These are phyloP conservation scores for Nematodospora anomalae DNA, from an alignment of 1,139 yeast species.

Conservation along the genomic window DNA sequence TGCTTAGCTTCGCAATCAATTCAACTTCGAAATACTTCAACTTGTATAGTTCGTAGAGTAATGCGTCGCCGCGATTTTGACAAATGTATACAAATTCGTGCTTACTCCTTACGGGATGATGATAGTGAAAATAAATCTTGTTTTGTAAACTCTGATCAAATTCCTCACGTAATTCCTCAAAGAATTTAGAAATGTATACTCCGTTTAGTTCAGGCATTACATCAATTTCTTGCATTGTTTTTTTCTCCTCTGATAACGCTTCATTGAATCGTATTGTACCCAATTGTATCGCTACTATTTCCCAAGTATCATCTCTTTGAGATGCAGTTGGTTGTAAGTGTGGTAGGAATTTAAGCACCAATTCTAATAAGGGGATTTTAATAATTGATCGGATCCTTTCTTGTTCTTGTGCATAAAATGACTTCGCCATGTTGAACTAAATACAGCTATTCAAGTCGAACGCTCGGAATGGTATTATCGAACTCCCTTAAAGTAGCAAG, in stretches of 20 bases:
- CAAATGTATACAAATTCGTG: not conserved
- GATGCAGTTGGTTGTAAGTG: constrained; percentile 30
- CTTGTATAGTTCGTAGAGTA: constrained; percentile 28
- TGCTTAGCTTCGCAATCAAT: constrained; percentile 26
- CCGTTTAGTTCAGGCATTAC: constrained; percentile 36
- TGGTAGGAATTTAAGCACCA: constrained; percentile 32
- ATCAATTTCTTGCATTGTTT: constrained; percentile 14
- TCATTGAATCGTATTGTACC: constrained; percentile 7
- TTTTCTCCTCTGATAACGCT: constrained; percentile 1
- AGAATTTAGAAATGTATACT: constrained; percentile 26
- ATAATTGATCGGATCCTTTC: constrained; percentile 26
- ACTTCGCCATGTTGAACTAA: constrained; percentile 19
- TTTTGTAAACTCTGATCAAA: constrained; percentile 11
- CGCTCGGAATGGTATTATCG: no score
- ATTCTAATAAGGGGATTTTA: constrained; percentile 30
- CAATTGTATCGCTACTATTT: constrained; percentile 35
- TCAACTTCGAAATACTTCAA: constrained; percentile 25
- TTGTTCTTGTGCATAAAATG: constrained; percentile 32
- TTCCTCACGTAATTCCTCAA: constrained; percentile 18
- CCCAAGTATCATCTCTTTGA: constrained; percentile 36
- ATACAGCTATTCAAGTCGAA: no score
- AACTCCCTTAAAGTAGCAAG: no score
- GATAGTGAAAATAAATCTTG: not conserved
- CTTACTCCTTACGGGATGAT: not conserved
- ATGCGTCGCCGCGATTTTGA: constrained; percentile 17